Evolutionary conservation across 2,329 filamentous ascomycete species (phyloP).

Genomic region (Epichloe gansuensis): DNA sequence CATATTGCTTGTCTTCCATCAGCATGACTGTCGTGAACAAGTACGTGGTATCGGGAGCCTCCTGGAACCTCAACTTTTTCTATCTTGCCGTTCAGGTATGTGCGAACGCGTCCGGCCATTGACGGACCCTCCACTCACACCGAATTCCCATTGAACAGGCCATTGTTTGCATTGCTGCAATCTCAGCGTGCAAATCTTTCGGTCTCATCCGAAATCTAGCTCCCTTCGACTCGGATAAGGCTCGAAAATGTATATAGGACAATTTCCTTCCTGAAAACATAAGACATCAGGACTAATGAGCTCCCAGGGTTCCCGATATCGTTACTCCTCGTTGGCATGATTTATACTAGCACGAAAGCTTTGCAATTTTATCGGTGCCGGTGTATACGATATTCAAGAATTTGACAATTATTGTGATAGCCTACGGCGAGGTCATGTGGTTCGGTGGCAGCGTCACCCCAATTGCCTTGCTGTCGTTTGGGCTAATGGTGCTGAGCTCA

Average conservation of each 20-base stretch:
- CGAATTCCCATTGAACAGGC: slow-evolving; percentile 42
- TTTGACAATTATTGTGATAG: slow-evolving; percentile 95
- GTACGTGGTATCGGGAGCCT: slow-evolving; percentile 81
- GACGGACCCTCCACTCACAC: not conserved
- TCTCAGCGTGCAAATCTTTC: slow-evolving; percentile 67
- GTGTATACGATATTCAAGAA: slow-evolving; percentile 99
- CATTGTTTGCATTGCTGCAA: slow-evolving; percentile 75
- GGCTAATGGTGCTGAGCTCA: slow-evolving; percentile 91
- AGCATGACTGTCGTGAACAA: slow-evolving; percentile 99
- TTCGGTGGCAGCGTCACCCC: slow-evolving; percentile 87
- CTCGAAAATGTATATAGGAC: slow-evolving; percentile 65
- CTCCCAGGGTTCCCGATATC: slow-evolving; percentile 84
- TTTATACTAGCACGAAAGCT: slow-evolving; percentile 93
- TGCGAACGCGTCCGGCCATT: not conserved
- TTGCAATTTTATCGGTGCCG: slow-evolving; percentile 93
- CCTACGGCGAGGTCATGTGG: slow-evolving; percentile 96
- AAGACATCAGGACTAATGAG: not conserved
- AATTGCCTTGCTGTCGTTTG: slow-evolving; percentile 84
- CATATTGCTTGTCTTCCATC: slow-evolving; percentile 94
- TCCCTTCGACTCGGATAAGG: slow-evolving; percentile 76
- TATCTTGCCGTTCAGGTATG: slow-evolving; percentile 84
- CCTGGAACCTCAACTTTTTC: slow-evolving; percentile 96
- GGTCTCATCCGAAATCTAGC: slow-evolving; percentile 74
- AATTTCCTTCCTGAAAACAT: not conserved
- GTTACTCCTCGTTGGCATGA: slow-evolving; percentile 93